Evolutionary conservation across 1,139 yeast genomes (phyloP).

Genomic region (Suhomyces anneliseae): DNA sequence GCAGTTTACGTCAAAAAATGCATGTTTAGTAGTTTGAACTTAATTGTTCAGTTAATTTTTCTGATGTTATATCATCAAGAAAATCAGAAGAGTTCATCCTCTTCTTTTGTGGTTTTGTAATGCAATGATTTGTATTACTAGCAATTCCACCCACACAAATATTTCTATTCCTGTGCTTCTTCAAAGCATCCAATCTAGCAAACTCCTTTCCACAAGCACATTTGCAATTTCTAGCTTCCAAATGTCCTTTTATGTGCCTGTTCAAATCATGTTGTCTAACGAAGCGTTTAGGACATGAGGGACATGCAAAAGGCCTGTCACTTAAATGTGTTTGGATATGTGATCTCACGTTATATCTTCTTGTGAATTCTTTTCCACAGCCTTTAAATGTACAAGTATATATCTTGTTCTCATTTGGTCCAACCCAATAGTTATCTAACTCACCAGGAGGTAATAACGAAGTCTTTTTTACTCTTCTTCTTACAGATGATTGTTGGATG

Average conservation of each 20-base stretch:
- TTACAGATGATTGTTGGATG: conserved; percentile 40
- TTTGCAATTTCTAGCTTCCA: conserved; percentile 62
- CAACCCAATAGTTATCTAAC: conserved; percentile 77
- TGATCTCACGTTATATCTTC: conserved; percentile 92
- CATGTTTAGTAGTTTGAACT: conserved; percentile 3
- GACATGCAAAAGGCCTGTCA: conserved; percentile 80
- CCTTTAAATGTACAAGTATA: conserved; percentile 75
- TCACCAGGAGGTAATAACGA: conserved; percentile 89
- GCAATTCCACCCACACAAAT: conserved; percentile 73
- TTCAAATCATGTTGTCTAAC: conserved; percentile 92
- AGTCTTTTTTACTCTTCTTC: conserved; percentile 53
- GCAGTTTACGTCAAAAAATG: neutral
- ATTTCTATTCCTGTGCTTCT: conserved; percentile 74
- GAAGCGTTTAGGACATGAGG: conserved; percentile 65
- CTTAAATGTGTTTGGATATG: conserved; percentile 96
- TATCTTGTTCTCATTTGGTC: conserved; percentile 68
- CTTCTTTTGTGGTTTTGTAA: conserved; percentile 31
- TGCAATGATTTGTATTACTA: conserved; percentile 20
- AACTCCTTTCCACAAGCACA: conserved; percentile 95
- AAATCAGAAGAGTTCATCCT: conserved; percentile 13
- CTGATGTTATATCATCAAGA: conserved; percentile 22
- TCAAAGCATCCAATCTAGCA: conserved; percentile 84
- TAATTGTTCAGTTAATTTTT: conserved; percentile 21
- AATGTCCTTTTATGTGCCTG: conserved; percentile 87
- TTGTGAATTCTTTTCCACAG: conserved; percentile 82